Base-by-base conservation (phyloP, 2,329 filamentous ascomycete genomes). In the Penicillium sp. region DNA sequence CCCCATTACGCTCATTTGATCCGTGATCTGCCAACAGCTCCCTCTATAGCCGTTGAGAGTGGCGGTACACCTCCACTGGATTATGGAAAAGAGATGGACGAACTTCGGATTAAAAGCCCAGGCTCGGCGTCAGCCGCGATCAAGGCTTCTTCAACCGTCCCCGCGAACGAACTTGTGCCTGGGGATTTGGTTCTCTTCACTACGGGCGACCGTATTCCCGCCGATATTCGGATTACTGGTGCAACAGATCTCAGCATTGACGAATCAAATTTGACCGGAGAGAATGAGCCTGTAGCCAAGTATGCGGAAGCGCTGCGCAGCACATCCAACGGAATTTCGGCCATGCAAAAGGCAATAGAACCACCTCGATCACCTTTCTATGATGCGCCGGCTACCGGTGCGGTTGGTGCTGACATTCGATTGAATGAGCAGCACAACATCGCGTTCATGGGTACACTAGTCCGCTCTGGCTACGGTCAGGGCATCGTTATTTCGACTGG, bases 401-500 rank as follows among this genome's bases (percentile, higher is more conserved):
- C 78, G 44, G 84, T 81, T 61, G 84, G 80, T 57, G 84, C 83
- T 27, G 86, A 89, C 61, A 82, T 89, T 41, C 81, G 84, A 45
- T 76, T 89, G 47, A 89, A 89, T 58, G 87, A 89, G 50, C 84
- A 87, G 64, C 89, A 88, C 65, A 97, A 99, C 67, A 92, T 99
- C 70, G 94, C 92, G 2, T 97, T 97, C 72, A 97, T 99, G 92
- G 94, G 94, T 27, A 99, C 94, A 2, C 75, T 99, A 61, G 91
- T 99, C 32, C 90, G 93, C 61, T 97, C 93, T 34, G 94, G 94
- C 10, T 88, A 99, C 67, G 94, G 94, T 0, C 92, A 96, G 71
- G 94, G 94, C 40, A 87, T 99, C 61, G 94, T 99, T n/a, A 95
- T 97, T 70, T 91, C 92, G 8, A 99, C 94, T 7, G 95, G 95